These are phyloP conservation scores for Diplodia mutila DNA, from an alignment of 2,329 filamentous ascomycete genomes.

Conservation along the genomic window DNA sequence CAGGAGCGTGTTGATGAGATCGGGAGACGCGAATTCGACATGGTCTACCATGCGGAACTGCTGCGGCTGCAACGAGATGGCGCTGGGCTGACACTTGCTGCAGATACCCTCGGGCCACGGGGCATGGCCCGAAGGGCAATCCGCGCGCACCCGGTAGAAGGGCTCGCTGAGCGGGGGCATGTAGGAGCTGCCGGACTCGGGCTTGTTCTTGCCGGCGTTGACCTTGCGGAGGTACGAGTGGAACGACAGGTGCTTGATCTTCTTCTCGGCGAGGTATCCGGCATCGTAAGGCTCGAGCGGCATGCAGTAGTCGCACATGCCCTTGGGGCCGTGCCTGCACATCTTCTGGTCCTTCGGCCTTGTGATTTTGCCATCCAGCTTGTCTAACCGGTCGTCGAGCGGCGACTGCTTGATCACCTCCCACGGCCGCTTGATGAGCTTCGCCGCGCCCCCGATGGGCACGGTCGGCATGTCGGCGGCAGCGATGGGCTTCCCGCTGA, in stretches of 20 bases:
- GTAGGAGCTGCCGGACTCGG: constrained; percentile 89
- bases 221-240: constrained; percentile 93
- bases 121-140: constrained; percentile 92
- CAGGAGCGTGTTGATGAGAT: constrained; percentile 85
- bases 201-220: constrained; percentile 95
- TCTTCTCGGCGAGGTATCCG: constrained; percentile 89
- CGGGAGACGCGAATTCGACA: constrained; percentile 87
- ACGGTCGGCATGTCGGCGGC: constrained; percentile 69
- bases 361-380: constrained; percentile 84
- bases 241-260: constrained; percentile 98
- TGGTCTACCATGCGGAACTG: constrained; percentile 97
- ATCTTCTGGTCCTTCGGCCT: constrained; percentile 76
- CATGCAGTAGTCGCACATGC: constrained; percentile 99
- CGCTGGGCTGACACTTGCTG: constrained; percentile 96
- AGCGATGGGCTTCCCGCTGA: constrained; percentile 77
- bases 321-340: constrained; percentile 94
- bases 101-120: constrained; percentile 96
- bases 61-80: constrained; percentile 93
- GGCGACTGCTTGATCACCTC: constrained; percentile 86
- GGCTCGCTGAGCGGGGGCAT: constrained; percentile 94
- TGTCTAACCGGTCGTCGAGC: constrained; percentile 85
- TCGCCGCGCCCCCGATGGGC: constrained; percentile 57
- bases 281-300: constrained; percentile 90
- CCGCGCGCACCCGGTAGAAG: constrained; percentile 82
- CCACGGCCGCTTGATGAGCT: constrained; percentile 85